Evolutionary conservation across 1,284 basidiomycete genomes (phyloP).

Genomic region (Melampsora americana): DNA sequence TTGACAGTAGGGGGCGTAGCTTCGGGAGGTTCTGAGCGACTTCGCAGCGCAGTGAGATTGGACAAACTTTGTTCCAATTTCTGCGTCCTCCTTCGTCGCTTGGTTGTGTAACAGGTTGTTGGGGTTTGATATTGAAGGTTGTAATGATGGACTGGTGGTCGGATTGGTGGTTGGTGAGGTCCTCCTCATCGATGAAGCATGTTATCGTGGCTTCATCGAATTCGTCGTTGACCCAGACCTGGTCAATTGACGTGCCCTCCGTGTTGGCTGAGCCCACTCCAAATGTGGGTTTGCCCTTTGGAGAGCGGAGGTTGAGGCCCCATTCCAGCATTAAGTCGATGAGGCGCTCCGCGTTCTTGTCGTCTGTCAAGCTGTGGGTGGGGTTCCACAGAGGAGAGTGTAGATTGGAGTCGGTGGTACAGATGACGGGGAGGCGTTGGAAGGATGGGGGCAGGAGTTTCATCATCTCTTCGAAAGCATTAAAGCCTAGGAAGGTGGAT

Average conservation of each 20-base stretch:
- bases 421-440: background rate
- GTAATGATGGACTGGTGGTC: conserved; percentile 31
- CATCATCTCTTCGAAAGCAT: background rate
- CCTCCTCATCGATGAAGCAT: background rate
- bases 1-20: background rate
- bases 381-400: background rate
- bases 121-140: background rate
- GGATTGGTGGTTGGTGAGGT: conserved; percentile 14
- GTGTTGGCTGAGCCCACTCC: background rate
- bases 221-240: too few relatives aligned
- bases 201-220: background rate
- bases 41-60: background rate
- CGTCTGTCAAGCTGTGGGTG: background rate
- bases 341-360: background rate
- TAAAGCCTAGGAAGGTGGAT: background rate
- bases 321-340: background rate
- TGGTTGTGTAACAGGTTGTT: background rate
- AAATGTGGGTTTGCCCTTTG: conserved; percentile 11
- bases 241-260: background rate
- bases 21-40: background rate
- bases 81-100: background rate
- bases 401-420: too few relatives aligned
- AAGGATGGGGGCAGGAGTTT: background rate
- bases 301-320: background rate
- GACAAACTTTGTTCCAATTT: background rate